Evolutionary conservation across 2,329 filamentous ascomycete genomes (phyloP), one percentile per base, ranked within the genome.

Genomic region (Aspergillus udagawae): DNA sequence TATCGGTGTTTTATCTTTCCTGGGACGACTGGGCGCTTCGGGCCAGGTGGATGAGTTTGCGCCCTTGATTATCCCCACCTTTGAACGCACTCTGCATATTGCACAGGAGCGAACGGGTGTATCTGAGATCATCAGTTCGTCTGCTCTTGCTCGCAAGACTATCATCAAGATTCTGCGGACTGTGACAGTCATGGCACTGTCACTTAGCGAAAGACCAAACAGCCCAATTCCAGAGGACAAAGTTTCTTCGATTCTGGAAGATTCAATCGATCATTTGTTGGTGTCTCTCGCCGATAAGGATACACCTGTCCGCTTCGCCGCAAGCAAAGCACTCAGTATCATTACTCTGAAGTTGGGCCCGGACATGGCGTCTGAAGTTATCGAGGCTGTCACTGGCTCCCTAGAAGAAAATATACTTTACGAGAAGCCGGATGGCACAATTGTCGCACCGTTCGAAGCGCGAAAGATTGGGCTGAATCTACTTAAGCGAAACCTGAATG

Each of bases 261-360:
- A 87, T 29, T 84, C 89, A 4, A 91, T 99, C 64, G 89, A 92
- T 54, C 86, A 90, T 66, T 81, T 97, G 3, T 81, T 99, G 2
- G 87, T 91, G 58, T 82, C 83, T 12, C 79, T 97, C 1, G 86
- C 86, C 1, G 94, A 99, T 71, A 90, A 90, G 59, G 92, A 97
- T 67, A 97, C 92, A 0, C 91, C 92, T 0, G 92, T 99, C 12
- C 83, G 94, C 41, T 85, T 96, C 65, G 89, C 93, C 32, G 91
- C 93, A 21, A 96, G 92, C 72, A 99, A 99, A 75, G 90, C 92
- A 3, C 83, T 97, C 48, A 96, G 92, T 73, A 83, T 96, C 53
- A 86, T 97, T 63, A 88, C 92, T 0, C 78, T 95, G 52, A 92
- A 89, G 63, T 77, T 99, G 7, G 86, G 92, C 48, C 75, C 84